phyloP scores from a whole-genome alignment of 768 basidiomycete species.

The Mycena vitilis region DNA sequence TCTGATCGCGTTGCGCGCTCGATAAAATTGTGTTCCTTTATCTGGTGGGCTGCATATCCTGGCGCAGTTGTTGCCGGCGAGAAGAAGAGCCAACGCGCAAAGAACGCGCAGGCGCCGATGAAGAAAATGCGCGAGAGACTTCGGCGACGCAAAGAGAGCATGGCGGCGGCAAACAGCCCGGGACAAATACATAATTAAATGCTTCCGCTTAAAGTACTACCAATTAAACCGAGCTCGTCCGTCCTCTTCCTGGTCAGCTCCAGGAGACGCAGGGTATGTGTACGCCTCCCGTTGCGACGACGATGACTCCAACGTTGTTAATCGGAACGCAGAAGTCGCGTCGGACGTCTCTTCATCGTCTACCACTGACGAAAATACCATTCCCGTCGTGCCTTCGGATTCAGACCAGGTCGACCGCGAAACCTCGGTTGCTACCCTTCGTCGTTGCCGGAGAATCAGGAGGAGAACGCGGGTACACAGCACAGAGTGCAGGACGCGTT shows the following conservation, averaged over 20 bases:
- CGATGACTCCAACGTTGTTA: conserved; percentile 19
- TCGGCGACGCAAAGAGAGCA: conserved; percentile 59
- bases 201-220: conserved; percentile 14
- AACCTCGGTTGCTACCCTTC: conserved; percentile 33
- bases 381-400: conserved; percentile 6
- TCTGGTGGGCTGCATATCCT: conserved; percentile 49
- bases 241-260: conserved; percentile 11
- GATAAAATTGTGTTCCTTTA: conserved; percentile 63
- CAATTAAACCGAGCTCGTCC: conserved; percentile 21
- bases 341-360: not conserved
- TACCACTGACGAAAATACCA: conserved; percentile 28
- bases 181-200: conserved; percentile 18
- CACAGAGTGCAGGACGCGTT: conserved; percentile 57
- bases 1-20: conserved; percentile 70
- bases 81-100: conserved; percentile 53
- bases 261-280: conserved; percentile 24
- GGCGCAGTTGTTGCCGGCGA: conserved; percentile 42
- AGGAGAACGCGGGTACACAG: conserved; percentile 56
- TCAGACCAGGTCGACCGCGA: conserved; percentile 37
- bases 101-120: conserved; percentile 47
- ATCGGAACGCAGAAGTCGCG: not conserved
- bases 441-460: conserved; percentile 50
- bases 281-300: conserved; percentile 21
- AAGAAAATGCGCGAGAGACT: conserved; percentile 58
- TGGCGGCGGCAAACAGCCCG: conserved; percentile 8